Percentiles rank a stretch among this genome's conserved stretches.
phyloP scores from a whole-genome alignment of 352 stramenopile species.

The Detonula confervacea region DNA sequence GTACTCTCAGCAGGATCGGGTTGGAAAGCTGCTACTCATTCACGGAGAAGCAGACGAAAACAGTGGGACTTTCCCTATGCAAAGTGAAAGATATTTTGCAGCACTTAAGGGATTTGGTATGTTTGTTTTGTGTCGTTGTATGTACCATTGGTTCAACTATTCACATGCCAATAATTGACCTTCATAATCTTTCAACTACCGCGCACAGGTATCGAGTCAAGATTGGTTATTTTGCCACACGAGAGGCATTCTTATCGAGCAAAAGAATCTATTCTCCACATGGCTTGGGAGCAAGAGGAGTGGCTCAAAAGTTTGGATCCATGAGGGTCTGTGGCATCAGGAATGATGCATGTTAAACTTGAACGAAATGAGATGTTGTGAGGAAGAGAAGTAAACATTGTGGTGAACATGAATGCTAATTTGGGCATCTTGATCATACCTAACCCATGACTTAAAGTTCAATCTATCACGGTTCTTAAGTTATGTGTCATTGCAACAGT shows the following conservation, averaged over 20 bases:
- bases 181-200: background rate
- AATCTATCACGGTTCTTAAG: too few species aligned
- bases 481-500: too few species aligned
- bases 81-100: constrained; percentile 56
- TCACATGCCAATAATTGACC: too few species aligned
- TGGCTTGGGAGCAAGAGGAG: constrained; percentile 57
- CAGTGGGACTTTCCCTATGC: constrained; percentile 47
- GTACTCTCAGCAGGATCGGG: constrained; percentile 44
- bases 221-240: constrained; percentile 52
- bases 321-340: too few species aligned
- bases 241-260: constrained; percentile 55
- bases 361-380: too few species aligned
- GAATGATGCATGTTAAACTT: too few species aligned
- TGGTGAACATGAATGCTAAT: too few species aligned
- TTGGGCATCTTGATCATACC: too few species aligned
- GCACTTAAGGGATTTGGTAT: constrained; percentile 56
- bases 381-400: too few species aligned
- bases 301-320: constrained; percentile 55
- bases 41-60: constrained; percentile 61
- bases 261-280: constrained; percentile 62
- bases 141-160: too few species aligned
- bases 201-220: constrained; percentile 46
- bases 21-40: constrained; percentile 58
- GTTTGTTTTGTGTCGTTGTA: background rate
- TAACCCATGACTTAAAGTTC: too few species aligned